Percentiles rank a stretch among this genome's conserved stretches.
Conservation (phyloP, 305 asterid genomes). For the Solanum hybrid region DNA sequence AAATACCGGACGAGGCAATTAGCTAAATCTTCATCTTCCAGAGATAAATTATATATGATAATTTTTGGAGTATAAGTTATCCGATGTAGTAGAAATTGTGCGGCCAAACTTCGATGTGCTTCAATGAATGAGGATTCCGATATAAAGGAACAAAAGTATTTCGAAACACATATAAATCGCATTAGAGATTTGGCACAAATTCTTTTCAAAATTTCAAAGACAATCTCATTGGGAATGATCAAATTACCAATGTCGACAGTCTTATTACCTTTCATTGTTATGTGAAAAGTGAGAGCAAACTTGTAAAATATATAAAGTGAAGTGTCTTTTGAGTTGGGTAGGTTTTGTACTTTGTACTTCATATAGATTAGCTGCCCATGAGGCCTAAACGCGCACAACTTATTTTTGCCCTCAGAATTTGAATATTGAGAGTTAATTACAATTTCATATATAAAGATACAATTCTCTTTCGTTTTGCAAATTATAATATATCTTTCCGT, state of each 20-base stretch:
- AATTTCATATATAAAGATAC: neutral
- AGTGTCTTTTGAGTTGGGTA: neutral
- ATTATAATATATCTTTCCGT: neutral
- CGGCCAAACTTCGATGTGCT: neutral
- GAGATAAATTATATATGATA: neutral
- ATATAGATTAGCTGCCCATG: neutral
- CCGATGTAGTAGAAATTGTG: neutral
- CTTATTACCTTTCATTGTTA: neutral
- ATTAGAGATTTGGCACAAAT: neutral
- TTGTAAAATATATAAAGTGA: neutral
- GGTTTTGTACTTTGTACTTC: neutral
- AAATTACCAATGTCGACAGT: neutral
- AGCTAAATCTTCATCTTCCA: neutral
- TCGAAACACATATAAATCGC: neutral
- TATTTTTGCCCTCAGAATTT: neutral
- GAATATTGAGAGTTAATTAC: neutral
- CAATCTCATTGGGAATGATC: neutral
- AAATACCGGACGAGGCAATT: neutral
- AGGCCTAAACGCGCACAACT: neutral
- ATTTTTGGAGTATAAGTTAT: neutral
- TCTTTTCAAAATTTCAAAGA: neutral
- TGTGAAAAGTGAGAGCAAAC: neutral
- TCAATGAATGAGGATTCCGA: neutral
- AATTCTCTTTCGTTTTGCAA: neutral
- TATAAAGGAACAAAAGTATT: neutral